Conservation (phyloP, 345 rosid species). For the Melaleuca quinquenervia region DNA sequence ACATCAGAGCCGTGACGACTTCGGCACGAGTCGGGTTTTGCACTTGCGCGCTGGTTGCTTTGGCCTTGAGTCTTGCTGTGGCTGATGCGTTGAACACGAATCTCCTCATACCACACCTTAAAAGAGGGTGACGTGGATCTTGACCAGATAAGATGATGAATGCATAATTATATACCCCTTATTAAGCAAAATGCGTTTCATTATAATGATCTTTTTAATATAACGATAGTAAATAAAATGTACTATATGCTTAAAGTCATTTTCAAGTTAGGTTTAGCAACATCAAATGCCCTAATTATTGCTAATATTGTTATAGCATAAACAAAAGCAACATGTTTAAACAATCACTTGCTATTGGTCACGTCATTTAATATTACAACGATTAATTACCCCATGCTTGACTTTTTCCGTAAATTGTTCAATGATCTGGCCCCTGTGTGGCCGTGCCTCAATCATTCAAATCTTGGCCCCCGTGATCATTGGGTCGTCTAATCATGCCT, state of each 20-base stretch:
- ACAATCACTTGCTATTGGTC: background rate
- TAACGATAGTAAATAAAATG: background rate
- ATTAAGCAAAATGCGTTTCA: background rate
- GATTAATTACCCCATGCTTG: too few relatives aligned
- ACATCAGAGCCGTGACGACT: slow-evolving; percentile 6
- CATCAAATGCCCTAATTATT: background rate
- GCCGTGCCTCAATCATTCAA: too few relatives aligned
- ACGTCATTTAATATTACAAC: too few relatives aligned
- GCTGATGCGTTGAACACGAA: slow-evolving; percentile 6
- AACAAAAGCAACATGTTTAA: background rate
- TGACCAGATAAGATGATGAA: background rate
- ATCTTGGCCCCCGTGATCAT: too few relatives aligned
- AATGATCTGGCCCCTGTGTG: too few relatives aligned
- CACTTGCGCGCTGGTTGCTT: background rate
- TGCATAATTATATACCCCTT: background rate
- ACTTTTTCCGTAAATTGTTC: too few relatives aligned
- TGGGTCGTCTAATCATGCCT: too few relatives aligned
- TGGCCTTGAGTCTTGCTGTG: slow-evolving; percentile 2
- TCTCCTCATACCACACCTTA: background rate
- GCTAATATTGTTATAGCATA: background rate
- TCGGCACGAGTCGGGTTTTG: slow-evolving; percentile 9
- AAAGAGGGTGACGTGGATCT: background rate
- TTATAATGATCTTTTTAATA: background rate
- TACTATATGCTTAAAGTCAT: too few relatives aligned
- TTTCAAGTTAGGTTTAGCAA: too few relatives aligned